A percentile compares a stretch with the other conserved stretches of the same genome.
Evolutionary conservation across 163 green algal species (phyloP).

Genomic region (Scenedesmus sp.): DNA sequence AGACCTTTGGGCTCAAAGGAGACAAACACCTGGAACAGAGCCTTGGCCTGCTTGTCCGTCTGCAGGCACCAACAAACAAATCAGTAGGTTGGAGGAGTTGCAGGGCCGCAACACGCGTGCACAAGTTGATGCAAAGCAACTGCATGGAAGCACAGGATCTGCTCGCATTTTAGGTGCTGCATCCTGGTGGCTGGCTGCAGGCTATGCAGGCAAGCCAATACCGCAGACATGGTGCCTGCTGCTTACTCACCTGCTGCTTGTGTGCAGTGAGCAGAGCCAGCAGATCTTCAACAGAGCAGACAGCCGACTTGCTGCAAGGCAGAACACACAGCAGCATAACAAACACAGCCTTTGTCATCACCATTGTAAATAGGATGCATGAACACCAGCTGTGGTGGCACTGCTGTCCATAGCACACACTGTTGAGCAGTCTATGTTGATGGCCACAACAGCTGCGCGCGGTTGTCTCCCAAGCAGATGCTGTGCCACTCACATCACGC

Average conservation of each 20-base stretch:
- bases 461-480: not conserved
- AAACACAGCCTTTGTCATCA: not conserved
- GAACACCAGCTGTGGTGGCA: not conserved
- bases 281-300: conserved; percentile 64
- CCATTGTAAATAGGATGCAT: not conserved
- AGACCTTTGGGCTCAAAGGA: conserved; percentile 74
- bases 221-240: not conserved
- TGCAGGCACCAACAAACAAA: not conserved
- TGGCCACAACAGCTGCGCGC: not conserved
- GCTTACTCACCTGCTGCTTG: conserved; percentile 57
- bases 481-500: conserved; percentile 50
- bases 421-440: not conserved
- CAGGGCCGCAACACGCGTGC: not conserved
- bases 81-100: not conserved
- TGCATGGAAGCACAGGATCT: not conserved
- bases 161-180: not conserved
- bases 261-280: conserved; percentile 69
- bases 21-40: conserved; percentile 82
- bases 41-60: conserved; percentile 78
- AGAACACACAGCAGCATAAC: not conserved
- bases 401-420: not conserved
- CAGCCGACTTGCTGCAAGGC: conserved; percentile 32
- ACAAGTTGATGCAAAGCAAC: not conserved
- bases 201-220: not conserved
- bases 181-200: not conserved